Percentiles rank a stretch among this genome's conserved stretches.
Conservation (phyloP, 2,329 filamentous ascomycete species). For the Trichophyton benhamiae region DNA sequence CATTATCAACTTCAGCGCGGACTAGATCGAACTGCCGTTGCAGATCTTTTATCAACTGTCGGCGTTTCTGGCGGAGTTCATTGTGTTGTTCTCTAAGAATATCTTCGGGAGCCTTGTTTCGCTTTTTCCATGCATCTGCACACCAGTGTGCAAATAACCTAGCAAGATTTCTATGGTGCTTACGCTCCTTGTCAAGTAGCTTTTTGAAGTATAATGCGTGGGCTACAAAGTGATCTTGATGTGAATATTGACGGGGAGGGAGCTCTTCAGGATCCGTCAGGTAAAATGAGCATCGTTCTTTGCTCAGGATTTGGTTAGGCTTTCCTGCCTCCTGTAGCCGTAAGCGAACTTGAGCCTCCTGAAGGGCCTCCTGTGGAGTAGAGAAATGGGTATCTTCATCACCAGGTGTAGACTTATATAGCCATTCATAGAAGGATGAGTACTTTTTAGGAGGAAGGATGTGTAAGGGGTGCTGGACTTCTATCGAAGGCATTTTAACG, state of each 20-base stretch:
- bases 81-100: constrained; percentile 65
- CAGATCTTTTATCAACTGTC: constrained; percentile 54
- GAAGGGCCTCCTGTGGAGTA: constrained; percentile 49
- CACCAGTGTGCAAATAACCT: constrained; percentile 57
- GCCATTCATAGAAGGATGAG: constrained; percentile 52
- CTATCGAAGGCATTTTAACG: constrained; percentile 40
- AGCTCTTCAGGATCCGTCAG: constrained; percentile 62
- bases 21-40: constrained; percentile 50
- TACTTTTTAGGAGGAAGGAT: constrained; percentile 35
- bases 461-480: constrained; percentile 42
- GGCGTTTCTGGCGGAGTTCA: constrained; percentile 56
- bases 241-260: constrained; percentile 68
- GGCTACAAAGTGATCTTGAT: constrained; percentile 69
- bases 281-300: constrained; percentile 57
- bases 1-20: constrained; percentile 45
- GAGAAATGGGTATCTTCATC: constrained; percentile 32
- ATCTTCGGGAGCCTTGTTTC: constrained; percentile 49
- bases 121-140: constrained; percentile 32
- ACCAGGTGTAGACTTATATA: constrained; percentile 39
- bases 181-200: constrained; percentile 66
- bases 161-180: constrained; percentile 61
- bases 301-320: constrained; percentile 62
- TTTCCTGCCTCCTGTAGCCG: constrained; percentile 61
- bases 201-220: constrained; percentile 71
- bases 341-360: constrained; percentile 58